A percentile compares a stretch with the other conserved stretches of the same genome.
These are phyloP conservation scores for Chrysosporium queenslandicum DNA, from an alignment of 2,329 filamentous ascomycete genomes.

Conservation along the genomic window DNA sequence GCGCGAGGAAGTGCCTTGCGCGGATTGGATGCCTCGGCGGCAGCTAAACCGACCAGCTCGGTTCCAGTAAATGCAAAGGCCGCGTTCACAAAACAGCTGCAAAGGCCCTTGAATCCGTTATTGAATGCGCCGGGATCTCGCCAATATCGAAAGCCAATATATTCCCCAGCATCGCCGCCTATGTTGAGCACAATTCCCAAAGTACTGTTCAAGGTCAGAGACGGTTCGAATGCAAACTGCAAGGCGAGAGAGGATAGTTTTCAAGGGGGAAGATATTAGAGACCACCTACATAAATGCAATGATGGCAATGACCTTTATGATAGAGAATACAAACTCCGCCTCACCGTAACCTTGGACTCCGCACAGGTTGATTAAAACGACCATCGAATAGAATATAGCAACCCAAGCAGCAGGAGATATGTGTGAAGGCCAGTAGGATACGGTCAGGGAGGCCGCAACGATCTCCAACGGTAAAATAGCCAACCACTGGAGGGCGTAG, in stretches of 20 bases:
- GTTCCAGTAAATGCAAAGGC: constrained; percentile 31
- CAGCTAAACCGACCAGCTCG: constrained; percentile 47
- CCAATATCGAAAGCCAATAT: constrained; percentile 59
- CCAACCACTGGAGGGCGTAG: constrained; percentile 58
- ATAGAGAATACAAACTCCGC: constrained; percentile 45
- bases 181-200: constrained; percentile 54
- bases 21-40: constrained; percentile 47
- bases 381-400: constrained; percentile 50
- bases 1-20: constrained; percentile 45
- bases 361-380: constrained; percentile 52
- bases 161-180: constrained; percentile 53
- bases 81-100: constrained; percentile 43
- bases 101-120: constrained; percentile 51
- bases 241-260: constrained; percentile 19
- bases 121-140: constrained; percentile 51
- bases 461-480: constrained; percentile 64
- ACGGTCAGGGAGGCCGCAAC: constrained; percentile 54
- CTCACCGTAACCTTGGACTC: constrained; percentile 41
- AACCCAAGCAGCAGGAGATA: constrained; percentile 33
- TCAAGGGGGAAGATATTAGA: too few species aligned
- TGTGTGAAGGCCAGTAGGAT: constrained; percentile 45
- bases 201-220: constrained; percentile 43
- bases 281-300: constrained; percentile 46
- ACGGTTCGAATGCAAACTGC: constrained; percentile 8
- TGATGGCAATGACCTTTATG: constrained; percentile 43